Conservation (phyloP, 192 early-diverging fungal genomes). For the Pilobolus umbonatus region DNA sequence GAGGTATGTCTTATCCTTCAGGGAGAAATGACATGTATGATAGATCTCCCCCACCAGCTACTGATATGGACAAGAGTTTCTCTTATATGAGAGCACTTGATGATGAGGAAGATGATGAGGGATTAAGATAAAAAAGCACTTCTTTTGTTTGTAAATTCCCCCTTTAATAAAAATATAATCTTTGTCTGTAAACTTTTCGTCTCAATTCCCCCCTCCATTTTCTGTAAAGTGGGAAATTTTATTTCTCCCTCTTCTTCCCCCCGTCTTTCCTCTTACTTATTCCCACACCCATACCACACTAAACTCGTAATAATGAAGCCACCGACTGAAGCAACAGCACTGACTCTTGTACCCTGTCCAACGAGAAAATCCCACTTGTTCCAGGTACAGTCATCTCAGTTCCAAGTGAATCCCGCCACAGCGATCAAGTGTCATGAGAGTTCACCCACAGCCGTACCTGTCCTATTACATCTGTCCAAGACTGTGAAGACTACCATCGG, state of each 20-base stretch:
- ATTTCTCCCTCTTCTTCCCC: not conserved
- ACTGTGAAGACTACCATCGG: constrained; percentile 31
- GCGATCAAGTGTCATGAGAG: constrained; percentile 8
- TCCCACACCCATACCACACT: not conserved
- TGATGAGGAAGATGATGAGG: constrained; percentile 20
- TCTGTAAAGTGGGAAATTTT: no score
- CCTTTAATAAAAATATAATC: no score
- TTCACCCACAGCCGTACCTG: constrained; percentile 1
- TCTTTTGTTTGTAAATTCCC: no score
- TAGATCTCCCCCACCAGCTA: not conserved
- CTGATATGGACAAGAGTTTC: not conserved
- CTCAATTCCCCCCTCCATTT: not conserved
- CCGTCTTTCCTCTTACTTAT: not conserved
- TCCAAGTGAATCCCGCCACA: constrained; percentile 12
- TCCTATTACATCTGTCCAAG: constrained; percentile 29
- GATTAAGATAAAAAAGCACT: constrained; percentile 1
- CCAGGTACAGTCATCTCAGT: constrained; percentile 12
- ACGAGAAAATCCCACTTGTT: constrained; percentile 9
- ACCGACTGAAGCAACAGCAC: not conserved
- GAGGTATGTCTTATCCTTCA: constrained; percentile 4
- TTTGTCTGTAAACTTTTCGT: not conserved
- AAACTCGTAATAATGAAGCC: not conserved
- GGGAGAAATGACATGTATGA: constrained; percentile 3
- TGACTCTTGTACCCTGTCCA: no score
- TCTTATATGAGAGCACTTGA: not conserved